These are phyloP conservation scores for Glaciozyma martinii DNA, from an alignment of 768 basidiomycete genomes.

Conservation along the genomic window DNA sequence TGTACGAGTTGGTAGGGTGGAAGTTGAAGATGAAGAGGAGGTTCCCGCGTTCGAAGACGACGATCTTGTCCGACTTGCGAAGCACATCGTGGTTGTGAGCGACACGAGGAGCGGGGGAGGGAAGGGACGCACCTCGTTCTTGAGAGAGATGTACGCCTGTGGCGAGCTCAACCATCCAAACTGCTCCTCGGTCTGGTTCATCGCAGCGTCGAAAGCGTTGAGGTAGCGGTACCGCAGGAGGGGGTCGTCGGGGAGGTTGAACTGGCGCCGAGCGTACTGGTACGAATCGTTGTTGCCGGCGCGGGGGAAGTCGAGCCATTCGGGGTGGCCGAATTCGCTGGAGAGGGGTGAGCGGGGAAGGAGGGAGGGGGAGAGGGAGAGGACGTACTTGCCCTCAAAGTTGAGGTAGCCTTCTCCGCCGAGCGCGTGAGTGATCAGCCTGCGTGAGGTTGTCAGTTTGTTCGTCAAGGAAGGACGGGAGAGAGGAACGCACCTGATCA, in stretches of 20 bases:
- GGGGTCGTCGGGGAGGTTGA: conserved; percentile 82
- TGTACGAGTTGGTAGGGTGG: conserved; percentile 79
- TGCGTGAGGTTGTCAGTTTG: conserved; percentile 36
- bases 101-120: too few species aligned
- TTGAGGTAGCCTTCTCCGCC: conserved; percentile 97
- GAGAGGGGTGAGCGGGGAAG: neutral
- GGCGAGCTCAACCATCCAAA: conserved; percentile 76
- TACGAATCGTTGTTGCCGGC: conserved; percentile 92
- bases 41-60: conserved; percentile 88
- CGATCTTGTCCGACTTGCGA: conserved; percentile 61
- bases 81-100: too few species aligned
- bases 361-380: neutral
- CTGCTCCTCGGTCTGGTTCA: conserved; percentile 76
- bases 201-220: conserved; percentile 83
- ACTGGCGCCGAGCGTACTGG: conserved; percentile 89
- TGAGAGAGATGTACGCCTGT: conserved; percentile 86
- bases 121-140: conserved; percentile 55
- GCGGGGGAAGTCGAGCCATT: conserved; percentile 99
- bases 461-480: neutral
- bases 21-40: conserved; percentile 97
- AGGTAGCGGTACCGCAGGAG: conserved; percentile 86
- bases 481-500: conserved; percentile 66
- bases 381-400: conserved; percentile 53
- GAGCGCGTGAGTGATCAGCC: conserved; percentile 78
- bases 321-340: conserved; percentile 97